These are phyloP conservation scores for Rehmannia glutinosa DNA, from an alignment of 257 asterid species.

Conservation along the genomic window DNA sequence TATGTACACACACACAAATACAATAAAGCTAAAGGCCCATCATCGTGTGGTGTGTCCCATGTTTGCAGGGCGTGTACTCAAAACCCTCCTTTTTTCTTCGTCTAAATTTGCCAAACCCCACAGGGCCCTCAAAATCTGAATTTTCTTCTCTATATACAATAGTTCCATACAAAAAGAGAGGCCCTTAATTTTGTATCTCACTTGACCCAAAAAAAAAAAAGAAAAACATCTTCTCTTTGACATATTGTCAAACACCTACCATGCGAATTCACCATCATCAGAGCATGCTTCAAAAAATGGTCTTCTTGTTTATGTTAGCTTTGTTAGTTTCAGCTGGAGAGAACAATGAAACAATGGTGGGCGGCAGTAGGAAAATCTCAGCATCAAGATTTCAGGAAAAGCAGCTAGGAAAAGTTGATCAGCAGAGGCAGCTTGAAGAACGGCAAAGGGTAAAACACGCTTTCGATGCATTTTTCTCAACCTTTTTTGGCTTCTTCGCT, in stretches of 20 bases:
- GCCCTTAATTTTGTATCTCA: not conserved
- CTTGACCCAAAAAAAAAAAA: no score
- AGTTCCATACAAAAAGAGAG: not conserved
- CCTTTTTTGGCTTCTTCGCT: not conserved
- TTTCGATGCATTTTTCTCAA: slow-evolving; percentile 24
- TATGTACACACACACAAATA: not conserved
- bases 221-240: not conserved
- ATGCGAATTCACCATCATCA: not conserved
- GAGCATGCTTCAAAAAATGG: not conserved
- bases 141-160: slow-evolving; percentile 4
- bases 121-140: slow-evolving; percentile 30
- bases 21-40: slow-evolving; percentile 10
- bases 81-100: not conserved
- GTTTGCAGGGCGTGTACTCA: slow-evolving; percentile 27
- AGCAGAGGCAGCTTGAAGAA: not conserved
- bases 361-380: not conserved
- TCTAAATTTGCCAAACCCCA: not conserved
- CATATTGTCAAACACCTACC: not conserved
- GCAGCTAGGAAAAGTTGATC: not conserved
- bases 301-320: slow-evolving; percentile 14
- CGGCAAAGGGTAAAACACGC: not conserved
- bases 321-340: slow-evolving; percentile 17
- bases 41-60: slow-evolving; percentile 28
- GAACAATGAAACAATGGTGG: not conserved
- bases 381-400: not conserved